These are phyloP conservation scores for Blumeria hordei DNA, from an alignment of 2,329 filamentous ascomycete genomes.

Conservation along the genomic window DNA sequence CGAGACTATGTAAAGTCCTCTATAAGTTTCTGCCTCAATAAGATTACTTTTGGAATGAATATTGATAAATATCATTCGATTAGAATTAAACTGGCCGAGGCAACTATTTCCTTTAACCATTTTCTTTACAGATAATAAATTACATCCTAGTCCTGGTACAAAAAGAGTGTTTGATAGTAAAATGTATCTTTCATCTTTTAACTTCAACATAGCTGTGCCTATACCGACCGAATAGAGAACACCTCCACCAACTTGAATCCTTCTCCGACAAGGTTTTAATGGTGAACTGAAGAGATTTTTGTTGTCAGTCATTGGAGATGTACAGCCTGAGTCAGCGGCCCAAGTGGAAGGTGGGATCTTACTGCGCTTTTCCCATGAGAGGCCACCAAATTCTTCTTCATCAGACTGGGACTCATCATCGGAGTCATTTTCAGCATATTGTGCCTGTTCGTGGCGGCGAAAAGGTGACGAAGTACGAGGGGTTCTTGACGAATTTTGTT, in stretches of 20 bases:
- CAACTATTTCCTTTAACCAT: background rate
- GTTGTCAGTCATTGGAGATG: background rate
- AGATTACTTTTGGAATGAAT: background rate
- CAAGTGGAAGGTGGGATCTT: background rate
- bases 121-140: slow-evolving; percentile 1
- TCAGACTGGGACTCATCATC: too few relatives aligned
- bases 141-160: background rate
- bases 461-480: background rate
- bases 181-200: background rate
- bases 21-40: background rate
- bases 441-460: background rate
- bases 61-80: background rate
- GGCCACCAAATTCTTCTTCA: background rate
- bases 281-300: background rate
- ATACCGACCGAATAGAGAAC: background rate
- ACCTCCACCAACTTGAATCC: background rate
- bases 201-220: background rate
- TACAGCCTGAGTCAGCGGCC: background rate
- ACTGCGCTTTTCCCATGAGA: background rate
- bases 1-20: background rate
- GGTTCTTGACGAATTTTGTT: too few relatives aligned
- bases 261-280: background rate
- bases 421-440: background rate
- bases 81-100: background rate
- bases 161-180: background rate